A percentile compares a stretch with the other conserved stretches of the same genome.
Evolutionary conservation across 768 basidiomycete genomes (phyloP).

Genomic region (Termitomyces sp.): DNA sequence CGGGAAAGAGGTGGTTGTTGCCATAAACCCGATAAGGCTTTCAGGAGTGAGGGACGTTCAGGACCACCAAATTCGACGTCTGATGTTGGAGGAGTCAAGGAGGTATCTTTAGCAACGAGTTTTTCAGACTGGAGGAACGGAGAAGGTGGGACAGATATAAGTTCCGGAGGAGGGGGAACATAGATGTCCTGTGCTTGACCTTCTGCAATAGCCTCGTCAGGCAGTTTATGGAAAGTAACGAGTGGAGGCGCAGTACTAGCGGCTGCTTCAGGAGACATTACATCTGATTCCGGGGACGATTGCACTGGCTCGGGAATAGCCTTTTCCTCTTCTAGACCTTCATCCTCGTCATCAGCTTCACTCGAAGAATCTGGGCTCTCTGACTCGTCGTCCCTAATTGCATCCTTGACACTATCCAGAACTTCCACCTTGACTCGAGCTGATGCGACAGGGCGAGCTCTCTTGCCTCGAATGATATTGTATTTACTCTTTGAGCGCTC

Average conservation of each 20-base stretch:
- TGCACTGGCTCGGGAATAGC: slow-evolving; percentile 22
- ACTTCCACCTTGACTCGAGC: slow-evolving; percentile 87
- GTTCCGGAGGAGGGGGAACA: slow-evolving; percentile 22
- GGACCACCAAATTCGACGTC: slow-evolving; percentile 51
- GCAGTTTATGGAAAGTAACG: slow-evolving; percentile 10
- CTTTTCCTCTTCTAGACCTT: slow-evolving; percentile 42
- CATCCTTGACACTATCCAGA: slow-evolving; percentile 86
- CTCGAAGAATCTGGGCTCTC: slow-evolving; percentile 66
- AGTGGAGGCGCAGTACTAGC: slow-evolving; percentile 23
- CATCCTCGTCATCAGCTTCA: slow-evolving; percentile 55
- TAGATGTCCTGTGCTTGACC: slow-evolving; percentile 6
- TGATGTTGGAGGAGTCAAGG: slow-evolving; percentile 44
- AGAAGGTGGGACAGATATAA: slow-evolving; percentile 51
- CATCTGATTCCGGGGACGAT: slow-evolving; percentile 25
- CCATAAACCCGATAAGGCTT: slow-evolving; percentile 84
- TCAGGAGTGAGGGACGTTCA: slow-evolving; percentile 74
- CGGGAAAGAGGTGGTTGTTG: slow-evolving; percentile 54
- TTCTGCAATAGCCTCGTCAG: background rate
- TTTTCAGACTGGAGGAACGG: slow-evolving; percentile 45
- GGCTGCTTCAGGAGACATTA: slow-evolving; percentile 18
- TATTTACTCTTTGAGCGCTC: slow-evolving; percentile 78
- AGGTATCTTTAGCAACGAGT: slow-evolving; percentile 27
- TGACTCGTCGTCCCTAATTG: slow-evolving; percentile 73
- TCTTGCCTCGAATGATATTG: slow-evolving; percentile 80
- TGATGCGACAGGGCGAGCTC: slow-evolving; percentile 86